Evolutionary conservation across 2,329 filamentous ascomycete genomes (phyloP).

Genomic region (Aschersonia sp.): DNA sequence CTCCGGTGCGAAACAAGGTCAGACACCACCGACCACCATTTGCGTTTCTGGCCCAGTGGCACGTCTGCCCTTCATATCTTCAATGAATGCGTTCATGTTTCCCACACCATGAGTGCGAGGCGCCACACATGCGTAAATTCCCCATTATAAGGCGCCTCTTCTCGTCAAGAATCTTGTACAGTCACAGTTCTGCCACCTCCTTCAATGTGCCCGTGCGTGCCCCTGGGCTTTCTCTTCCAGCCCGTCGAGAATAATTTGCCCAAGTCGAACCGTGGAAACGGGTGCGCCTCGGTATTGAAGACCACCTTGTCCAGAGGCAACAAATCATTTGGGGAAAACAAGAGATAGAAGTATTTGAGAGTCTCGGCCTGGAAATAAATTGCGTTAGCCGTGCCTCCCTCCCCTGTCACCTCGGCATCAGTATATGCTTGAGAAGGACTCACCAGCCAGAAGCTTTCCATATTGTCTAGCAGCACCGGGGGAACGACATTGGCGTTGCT

Average conservation of each 20-base stretch:
- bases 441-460: constrained; percentile 98
- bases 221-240: constrained; percentile 59
- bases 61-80: no score
- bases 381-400: no score
- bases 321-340: constrained; percentile 75
- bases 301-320: constrained; percentile 78
- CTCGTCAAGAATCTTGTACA: background rate
- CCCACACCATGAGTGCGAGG: background rate
- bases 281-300: constrained; percentile 92
- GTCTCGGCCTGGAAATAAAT: constrained; percentile 59
- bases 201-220: constrained; percentile 25
- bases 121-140: background rate
- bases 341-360: constrained; percentile 90
- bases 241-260: constrained; percentile 65
- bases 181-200: background rate
- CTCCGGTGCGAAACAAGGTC: no score
- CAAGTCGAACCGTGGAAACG: constrained; percentile 76
- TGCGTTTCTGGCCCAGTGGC: no score
- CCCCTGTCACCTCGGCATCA: background rate
- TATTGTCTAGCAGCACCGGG: constrained; percentile 64
- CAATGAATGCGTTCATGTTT: background rate
- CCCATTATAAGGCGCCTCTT: background rate
- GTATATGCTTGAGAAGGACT: constrained; percentile 16
- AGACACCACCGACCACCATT: no score
- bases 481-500: constrained; percentile 61